Evolutionary conservation across 805 yeast genomes (phyloP).

Genomic region (Grigorovia transvaalensis): DNA sequence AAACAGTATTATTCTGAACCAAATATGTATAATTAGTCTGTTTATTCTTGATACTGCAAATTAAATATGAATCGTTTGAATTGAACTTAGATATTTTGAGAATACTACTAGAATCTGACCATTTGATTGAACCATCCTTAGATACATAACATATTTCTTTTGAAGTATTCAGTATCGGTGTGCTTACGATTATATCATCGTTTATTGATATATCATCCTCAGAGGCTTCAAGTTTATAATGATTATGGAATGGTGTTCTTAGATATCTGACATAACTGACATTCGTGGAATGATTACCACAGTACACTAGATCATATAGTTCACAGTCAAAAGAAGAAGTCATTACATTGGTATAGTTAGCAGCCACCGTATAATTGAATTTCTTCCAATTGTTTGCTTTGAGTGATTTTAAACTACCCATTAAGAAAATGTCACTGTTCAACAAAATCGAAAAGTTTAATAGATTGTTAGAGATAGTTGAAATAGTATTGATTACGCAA

Average conservation of each 20-base stretch:
- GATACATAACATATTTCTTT: background rate
- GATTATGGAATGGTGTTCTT: background rate
- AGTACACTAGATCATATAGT: background rate
- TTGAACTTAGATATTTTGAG: background rate
- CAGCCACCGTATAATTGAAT: background rate
- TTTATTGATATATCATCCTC: background rate
- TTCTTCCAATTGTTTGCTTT: background rate
- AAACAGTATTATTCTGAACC: constrained; percentile 5
- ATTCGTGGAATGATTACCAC: background rate
- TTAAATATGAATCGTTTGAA: background rate
- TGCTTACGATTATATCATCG: background rate
- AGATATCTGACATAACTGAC: background rate
- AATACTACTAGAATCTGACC: background rate
- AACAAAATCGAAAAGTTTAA: background rate
- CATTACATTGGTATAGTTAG: background rate
- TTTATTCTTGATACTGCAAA: constrained; percentile 1
- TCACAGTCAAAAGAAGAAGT: background rate
- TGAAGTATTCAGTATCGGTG: background rate
- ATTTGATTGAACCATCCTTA: background rate
- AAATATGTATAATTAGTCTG: constrained; percentile 4
- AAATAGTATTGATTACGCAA: background rate
- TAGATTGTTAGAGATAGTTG: background rate
- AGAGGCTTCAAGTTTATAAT: background rate
- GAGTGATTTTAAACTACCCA: background rate
- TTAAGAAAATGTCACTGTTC: background rate